Conservation (phyloP, 208 protist genomes). For the Angomonas ambiguus region DNA sequence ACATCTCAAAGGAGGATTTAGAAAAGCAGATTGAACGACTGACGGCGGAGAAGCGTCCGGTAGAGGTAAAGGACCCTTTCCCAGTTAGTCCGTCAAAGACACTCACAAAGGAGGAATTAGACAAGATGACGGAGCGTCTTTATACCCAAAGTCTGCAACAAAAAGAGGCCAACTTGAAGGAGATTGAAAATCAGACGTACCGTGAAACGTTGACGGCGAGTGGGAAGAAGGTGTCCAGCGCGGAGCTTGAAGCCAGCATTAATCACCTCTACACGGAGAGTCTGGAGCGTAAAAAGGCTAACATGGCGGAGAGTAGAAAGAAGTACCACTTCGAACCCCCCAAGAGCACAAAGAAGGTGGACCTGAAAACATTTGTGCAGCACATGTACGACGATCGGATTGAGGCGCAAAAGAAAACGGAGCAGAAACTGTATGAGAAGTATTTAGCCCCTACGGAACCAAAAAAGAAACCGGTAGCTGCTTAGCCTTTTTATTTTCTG, state of each 20-base stretch:
- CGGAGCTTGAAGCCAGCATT: conserved; percentile 38
- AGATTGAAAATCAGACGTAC: conserved; percentile 20
- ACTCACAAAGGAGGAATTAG: conserved; percentile 40
- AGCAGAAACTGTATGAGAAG: conserved; percentile 61
- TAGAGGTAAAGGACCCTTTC: conserved; percentile 47
- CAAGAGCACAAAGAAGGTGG: conserved; percentile 17
- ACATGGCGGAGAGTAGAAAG: conserved; percentile 28
- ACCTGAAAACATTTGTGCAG: conserved; percentile 58
- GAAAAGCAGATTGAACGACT: conserved; percentile 55
- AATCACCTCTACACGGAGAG: conserved; percentile 47
- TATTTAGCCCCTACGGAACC: conserved; percentile 70
- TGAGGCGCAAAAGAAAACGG: conserved; percentile 58
- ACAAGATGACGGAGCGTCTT: conserved; percentile 60
- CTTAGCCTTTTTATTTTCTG: background rate
- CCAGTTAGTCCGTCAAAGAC: conserved; percentile 49
- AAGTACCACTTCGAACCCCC: conserved; percentile 31
- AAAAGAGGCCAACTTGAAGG: conserved; percentile 23
- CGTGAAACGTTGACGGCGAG: background rate
- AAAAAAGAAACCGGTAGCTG: conserved; percentile 10
- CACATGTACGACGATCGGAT: conserved; percentile 71
- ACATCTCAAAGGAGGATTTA: conserved; percentile 47
- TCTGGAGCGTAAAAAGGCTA: conserved; percentile 25
- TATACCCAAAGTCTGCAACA: conserved; percentile 52
- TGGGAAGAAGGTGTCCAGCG: conserved; percentile 9
- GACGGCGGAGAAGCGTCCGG: conserved; percentile 22